Evolutionary conservation across 345 rosid species (phyloP).

Genomic region (Acer campestre): DNA sequence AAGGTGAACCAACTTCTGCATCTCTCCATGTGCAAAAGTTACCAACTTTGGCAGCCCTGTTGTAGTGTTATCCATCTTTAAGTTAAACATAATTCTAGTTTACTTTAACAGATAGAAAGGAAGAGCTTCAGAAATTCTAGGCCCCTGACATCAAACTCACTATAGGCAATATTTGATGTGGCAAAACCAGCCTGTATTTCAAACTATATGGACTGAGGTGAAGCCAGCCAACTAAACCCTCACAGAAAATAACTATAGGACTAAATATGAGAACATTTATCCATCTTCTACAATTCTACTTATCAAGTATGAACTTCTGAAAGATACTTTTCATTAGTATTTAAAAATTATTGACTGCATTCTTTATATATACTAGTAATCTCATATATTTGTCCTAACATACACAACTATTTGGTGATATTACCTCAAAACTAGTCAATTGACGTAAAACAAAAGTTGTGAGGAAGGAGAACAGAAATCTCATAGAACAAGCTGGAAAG

Average conservation of each 20-base stretch:
- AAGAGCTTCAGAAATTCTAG: not conserved
- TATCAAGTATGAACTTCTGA: not conserved
- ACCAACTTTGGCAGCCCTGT: not conserved
- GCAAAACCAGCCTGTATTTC: not conserved
- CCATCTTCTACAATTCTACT: not conserved
- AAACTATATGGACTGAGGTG: not conserved
- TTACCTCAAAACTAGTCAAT: not conserved
- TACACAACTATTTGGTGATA: not conserved
- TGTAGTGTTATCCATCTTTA: not conserved
- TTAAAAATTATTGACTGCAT: not conserved
- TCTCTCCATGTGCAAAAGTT: not conserved
- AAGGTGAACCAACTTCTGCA: not conserved
- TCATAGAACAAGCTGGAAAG: not conserved
- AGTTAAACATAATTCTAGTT: not conserved
- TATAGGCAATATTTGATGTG: not conserved
- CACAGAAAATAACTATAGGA: not conserved
- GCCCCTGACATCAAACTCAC: not conserved
- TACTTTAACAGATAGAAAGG: not conserved
- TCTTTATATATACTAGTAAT: not conserved
- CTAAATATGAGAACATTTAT: not conserved
- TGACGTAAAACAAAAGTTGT: not conserved
- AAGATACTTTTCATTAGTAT: not conserved
- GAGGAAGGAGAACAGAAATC: not conserved
- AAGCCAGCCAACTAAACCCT: constrained; percentile 1
- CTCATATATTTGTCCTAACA: not conserved